Evolutionary conservation across 305 asterid genomes (phyloP).

Genomic region (Fraxinus baroniana): DNA sequence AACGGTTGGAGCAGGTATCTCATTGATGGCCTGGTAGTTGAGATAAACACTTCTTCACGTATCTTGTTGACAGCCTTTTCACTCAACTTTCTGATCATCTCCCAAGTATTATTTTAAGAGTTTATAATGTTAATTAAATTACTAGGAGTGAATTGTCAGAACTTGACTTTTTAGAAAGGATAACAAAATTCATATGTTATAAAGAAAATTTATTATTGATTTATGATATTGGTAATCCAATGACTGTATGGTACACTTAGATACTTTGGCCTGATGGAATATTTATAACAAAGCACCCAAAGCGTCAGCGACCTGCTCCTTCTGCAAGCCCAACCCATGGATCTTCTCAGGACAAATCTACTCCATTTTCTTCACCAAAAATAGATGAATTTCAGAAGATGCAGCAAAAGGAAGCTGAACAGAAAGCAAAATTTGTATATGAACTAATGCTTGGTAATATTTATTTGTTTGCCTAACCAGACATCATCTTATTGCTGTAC

Average conservation of each 20-base stretch:
- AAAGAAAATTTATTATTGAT: background rate
- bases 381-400: background rate
- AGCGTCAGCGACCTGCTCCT: slow-evolving; percentile 37
- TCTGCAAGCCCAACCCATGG: slow-evolving; percentile 26
- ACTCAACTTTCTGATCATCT: background rate
- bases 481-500: slow-evolving; percentile 9
- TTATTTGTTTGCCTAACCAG: slow-evolving; percentile 4
- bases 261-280: slow-evolving; percentile 59
- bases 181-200: background rate
- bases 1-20: slow-evolving; percentile 81
- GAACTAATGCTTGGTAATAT: slow-evolving; percentile 86
- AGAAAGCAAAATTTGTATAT: slow-evolving; percentile 42
- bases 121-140: slow-evolving; percentile 1
- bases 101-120: background rate
- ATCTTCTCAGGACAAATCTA: background rate
- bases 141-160: background rate
- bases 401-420: background rate
- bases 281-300: slow-evolving; percentile 56
- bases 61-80: slow-evolving; percentile 9
- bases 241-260: slow-evolving; percentile 23
- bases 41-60: background rate
- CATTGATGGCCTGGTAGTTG: slow-evolving; percentile 14
- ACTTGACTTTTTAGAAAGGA: background rate
- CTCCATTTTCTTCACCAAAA: background rate
- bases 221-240: background rate